A percentile compares a stretch with the other conserved stretches of the same genome.
These are phyloP conservation scores for Fragaria iinumae DNA, from an alignment of 306 rosid species.

Conservation along the genomic window DNA sequence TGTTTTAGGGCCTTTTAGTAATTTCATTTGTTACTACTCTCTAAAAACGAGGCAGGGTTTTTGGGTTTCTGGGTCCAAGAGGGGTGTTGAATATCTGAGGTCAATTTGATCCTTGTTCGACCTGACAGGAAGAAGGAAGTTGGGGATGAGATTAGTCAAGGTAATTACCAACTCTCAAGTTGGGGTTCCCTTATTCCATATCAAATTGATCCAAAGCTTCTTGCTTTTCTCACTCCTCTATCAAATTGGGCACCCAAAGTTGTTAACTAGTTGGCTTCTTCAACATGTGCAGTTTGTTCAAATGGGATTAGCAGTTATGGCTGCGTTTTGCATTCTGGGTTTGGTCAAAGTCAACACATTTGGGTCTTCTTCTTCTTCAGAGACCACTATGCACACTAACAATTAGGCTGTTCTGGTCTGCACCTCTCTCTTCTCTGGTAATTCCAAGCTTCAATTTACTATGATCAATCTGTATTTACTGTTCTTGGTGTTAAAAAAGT, in stretches of 20 bases:
- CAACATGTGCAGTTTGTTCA: slow-evolving; percentile 26
- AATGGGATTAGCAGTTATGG: slow-evolving; percentile 20
- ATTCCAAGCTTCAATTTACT: slow-evolving; percentile 9
- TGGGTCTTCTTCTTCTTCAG: slow-evolving; percentile 45
- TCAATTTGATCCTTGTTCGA: too few relatives aligned
- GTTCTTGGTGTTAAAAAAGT: not conserved
- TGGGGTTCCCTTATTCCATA: not conserved
- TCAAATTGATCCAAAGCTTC: not conserved
- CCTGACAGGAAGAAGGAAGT: too few relatives aligned
- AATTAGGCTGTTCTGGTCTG: slow-evolving; percentile 88
- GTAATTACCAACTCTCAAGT: not conserved
- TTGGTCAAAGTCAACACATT: slow-evolving; percentile 33
- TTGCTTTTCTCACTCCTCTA: not conserved
- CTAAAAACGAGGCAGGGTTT: too few relatives aligned
- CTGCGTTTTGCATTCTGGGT: not conserved
- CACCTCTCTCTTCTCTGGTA: slow-evolving; percentile 89
- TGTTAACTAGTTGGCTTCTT: slow-evolving; percentile 7
- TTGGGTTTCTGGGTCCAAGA: too few relatives aligned
- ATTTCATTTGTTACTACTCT: too few relatives aligned
- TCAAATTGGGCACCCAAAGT: not conserved
- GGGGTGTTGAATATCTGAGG: too few relatives aligned
- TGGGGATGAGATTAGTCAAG: too few relatives aligned
- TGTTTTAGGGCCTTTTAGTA: too few relatives aligned
- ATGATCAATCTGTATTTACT: not conserved
- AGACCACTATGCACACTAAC: slow-evolving; percentile 29